Evolutionary conservation across 192 early-diverging fungal species (phyloP).

Genomic region (Chytriomyces confervae): DNA sequence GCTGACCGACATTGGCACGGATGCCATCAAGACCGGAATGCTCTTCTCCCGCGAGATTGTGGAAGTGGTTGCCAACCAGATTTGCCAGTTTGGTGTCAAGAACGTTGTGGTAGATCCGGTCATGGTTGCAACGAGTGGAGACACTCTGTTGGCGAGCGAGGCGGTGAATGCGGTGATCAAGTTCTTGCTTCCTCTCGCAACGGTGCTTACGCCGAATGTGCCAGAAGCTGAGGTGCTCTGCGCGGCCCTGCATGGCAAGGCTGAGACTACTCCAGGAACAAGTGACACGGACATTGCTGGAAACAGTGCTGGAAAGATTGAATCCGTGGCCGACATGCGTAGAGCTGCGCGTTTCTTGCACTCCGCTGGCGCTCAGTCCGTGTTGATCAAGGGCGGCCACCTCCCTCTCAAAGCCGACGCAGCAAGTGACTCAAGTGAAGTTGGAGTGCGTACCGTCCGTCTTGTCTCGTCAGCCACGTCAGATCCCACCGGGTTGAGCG

Average conservation of each 20-base stretch:
- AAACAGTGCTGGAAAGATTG: constrained; percentile 36
- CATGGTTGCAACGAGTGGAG: constrained; percentile 81
- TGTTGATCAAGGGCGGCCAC: constrained; percentile 87
- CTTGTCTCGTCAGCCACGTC: neutral
- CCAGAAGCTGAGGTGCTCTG: constrained; percentile 77
- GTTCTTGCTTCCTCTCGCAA: constrained; percentile 72
- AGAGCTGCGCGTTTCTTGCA: constrained; percentile 62
- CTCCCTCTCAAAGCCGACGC: constrained; percentile 47
- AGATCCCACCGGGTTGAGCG: neutral
- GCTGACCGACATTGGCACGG: constrained; percentile 75
- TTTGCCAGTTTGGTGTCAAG: constrained; percentile 11
- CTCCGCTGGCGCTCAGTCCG: constrained; percentile 58
- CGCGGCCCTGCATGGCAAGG: neutral
- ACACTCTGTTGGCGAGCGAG: constrained; percentile 62
- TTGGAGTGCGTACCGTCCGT: neutral
- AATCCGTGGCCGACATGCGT: constrained; percentile 64
- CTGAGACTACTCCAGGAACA: too few relatives aligned
- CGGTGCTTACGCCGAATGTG: constrained; percentile 81
- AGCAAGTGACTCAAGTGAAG: neutral
- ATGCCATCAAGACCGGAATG: constrained; percentile 76
- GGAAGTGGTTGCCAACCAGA: constrained; percentile 54
- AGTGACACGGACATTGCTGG: neutral
- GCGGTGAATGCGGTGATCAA: constrained; percentile 62
- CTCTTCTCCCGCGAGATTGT: constrained; percentile 71
- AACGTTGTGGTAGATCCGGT: constrained; percentile 82